A percentile compares a stretch with the other conserved stretches of the same genome.
Conservation (phyloP, 1,284 basidiomycete species). For the Heterobasidion irregulare region DNA sequence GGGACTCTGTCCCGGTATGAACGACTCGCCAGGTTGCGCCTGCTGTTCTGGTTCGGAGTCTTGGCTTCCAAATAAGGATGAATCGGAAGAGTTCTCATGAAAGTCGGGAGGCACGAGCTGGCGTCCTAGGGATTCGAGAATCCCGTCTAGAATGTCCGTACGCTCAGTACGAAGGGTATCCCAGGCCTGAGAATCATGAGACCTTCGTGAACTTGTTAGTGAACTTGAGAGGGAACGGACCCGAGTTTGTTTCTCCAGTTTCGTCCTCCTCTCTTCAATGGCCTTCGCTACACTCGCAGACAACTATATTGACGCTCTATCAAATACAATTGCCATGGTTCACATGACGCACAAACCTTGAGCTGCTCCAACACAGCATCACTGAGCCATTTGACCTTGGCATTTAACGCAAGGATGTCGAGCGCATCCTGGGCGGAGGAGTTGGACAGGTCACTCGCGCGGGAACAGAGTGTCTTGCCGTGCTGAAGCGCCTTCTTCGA, state of each 20-base stretch:
- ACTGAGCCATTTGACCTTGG: constrained; percentile 67
- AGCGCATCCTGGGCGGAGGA: constrained; percentile 54
- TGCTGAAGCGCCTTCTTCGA: constrained; percentile 74
- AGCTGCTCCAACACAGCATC: constrained; percentile 68
- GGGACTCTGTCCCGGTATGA: constrained; percentile 19
- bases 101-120: constrained; percentile 72
- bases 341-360: constrained; percentile 34
- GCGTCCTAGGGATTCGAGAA: constrained; percentile 61
- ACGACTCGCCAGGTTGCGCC: not conserved
- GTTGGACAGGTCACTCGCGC: constrained; percentile 50
- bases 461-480: constrained; percentile 63
- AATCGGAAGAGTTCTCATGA: constrained; percentile 54
- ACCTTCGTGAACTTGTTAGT: not conserved
- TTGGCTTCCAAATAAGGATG: constrained; percentile 70
- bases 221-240: constrained; percentile 27
- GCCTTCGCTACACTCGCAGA: constrained; percentile 63
- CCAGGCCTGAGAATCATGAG: constrained; percentile 46
- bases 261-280: constrained; percentile 59
- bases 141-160: constrained; percentile 50
- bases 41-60: constrained; percentile 31
- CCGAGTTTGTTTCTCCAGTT: constrained; percentile 50
- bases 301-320: constrained; percentile 34
- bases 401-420: constrained; percentile 67
- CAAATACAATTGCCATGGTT: not conserved
- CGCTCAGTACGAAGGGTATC: constrained; percentile 51